A percentile compares a stretch with the other conserved stretches of the same genome.
These are phyloP conservation scores for Fusarium veterinarium DNA, from an alignment of 2,329 filamentous ascomycete genomes.

Conservation along the genomic window DNA sequence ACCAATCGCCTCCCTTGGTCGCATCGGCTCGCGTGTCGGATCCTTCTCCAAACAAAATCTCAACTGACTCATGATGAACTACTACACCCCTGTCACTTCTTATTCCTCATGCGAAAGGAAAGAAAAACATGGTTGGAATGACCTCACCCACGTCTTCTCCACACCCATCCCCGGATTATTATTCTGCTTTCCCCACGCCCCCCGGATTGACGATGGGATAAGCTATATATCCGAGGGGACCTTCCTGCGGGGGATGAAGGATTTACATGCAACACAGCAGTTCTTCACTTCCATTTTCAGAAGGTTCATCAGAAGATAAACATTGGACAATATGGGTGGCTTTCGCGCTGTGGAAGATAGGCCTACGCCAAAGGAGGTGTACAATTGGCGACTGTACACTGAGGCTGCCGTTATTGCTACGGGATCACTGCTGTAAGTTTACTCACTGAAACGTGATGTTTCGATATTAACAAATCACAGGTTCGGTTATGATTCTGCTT, in stretches of 20 bases:
- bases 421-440: constrained; percentile 55
- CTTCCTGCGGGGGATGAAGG: constrained; percentile 8
- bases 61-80: constrained; percentile 8
- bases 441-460: accelerated
- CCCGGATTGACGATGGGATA: constrained; percentile 38
- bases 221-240: constrained; percentile 34
- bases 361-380: constrained; percentile 66
- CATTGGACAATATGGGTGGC: constrained; percentile 47
- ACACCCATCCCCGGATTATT: constrained; percentile 40
- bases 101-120: neutral
- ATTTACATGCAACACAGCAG: neutral
- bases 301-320: neutral
- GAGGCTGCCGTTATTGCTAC: constrained; percentile 61
- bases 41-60: constrained; percentile 11
- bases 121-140: constrained; percentile 29
- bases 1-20: constrained; percentile 39
- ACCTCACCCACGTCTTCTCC: constrained; percentile 24
- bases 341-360: constrained; percentile 64
- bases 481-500: constrained; percentile 65
- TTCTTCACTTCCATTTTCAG: neutral
- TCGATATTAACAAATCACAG: constrained; percentile 38
- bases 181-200: constrained; percentile 35
- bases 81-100: neutral
- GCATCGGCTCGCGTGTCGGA: constrained; percentile 47
- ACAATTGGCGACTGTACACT: constrained; percentile 63